phyloP scores from a whole-genome alignment of 2,329 filamentous ascomycete species.

The Ploettnerulaceae sp. region DNA sequence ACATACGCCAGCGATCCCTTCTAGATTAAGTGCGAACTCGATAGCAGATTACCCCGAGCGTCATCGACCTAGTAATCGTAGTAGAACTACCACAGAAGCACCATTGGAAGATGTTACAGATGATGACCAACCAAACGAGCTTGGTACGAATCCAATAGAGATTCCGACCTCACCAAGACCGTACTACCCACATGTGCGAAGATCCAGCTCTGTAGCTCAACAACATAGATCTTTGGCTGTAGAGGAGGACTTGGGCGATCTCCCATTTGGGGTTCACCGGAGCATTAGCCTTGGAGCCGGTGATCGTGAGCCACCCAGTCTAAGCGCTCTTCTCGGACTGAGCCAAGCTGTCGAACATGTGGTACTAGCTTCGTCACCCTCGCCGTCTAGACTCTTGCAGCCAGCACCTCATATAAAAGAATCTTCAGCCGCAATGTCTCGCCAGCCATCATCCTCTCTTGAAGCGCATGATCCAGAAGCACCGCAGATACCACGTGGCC shows the following conservation, averaged over 20 bases:
- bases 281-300: constrained; percentile 65
- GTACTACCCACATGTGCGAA: constrained; percentile 47
- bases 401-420: constrained; percentile 32
- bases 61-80: constrained; percentile 23
- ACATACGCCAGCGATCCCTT: constrained; percentile 90
- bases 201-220: constrained; percentile 67
- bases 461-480: constrained; percentile 27
- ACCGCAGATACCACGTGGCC: constrained; percentile 26
- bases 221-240: constrained; percentile 51
- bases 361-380: constrained; percentile 28
- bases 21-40: constrained; percentile 85
- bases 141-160: constrained; percentile 63
- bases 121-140: constrained; percentile 37
- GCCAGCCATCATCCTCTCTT: constrained; percentile 29
- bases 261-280: constrained; percentile 56
- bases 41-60: constrained; percentile 60
- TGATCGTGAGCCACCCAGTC: constrained; percentile 57
- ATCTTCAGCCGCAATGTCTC: constrained; percentile 25
- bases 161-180: constrained; percentile 67
- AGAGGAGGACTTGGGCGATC: constrained; percentile 55
- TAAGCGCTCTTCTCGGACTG: constrained; percentile 56
- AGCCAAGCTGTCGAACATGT: constrained; percentile 39
- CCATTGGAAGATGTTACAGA: constrained; percentile 26
- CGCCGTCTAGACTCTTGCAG: constrained; percentile 32
- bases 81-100: constrained; percentile 21